phyloP scores from a whole-genome alignment of 768 basidiomycete species.

The Podaxis sp. region DNA sequence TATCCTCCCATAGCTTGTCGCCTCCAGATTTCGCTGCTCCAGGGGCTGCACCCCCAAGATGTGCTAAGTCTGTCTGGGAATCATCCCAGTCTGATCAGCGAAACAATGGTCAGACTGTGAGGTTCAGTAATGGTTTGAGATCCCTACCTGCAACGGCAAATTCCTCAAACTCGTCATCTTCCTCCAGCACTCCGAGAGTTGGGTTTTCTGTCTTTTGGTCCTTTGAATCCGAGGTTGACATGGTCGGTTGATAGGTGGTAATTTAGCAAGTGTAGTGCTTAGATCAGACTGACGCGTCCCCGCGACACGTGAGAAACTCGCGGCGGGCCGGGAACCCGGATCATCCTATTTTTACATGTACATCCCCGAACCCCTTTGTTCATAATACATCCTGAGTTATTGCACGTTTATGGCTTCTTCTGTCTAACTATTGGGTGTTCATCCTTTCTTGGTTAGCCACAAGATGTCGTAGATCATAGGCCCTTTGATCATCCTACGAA shows the following conservation, averaged over 20 bases:
- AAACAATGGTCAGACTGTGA: not conserved
- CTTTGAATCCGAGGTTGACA: conserved; percentile 50
- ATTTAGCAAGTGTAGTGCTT: not conserved
- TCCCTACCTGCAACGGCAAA: conserved; percentile 79
- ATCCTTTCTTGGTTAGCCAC: no score
- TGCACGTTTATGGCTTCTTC: no score
- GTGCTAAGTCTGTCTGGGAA: conserved; percentile 77
- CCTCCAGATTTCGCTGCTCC: conserved; percentile 78
- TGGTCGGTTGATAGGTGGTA: not conserved
- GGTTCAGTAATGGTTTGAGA: not conserved
- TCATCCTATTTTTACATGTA: not conserved
- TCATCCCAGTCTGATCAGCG: conserved; percentile 78
- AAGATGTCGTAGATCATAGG: no score
- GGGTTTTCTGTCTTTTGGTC: conserved; percentile 39
- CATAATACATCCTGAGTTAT: no score
- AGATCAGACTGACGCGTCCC: not conserved
- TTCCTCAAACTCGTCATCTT: conserved; percentile 97
- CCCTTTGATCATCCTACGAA: no score
- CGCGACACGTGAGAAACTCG: not conserved
- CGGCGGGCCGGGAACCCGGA: not conserved
- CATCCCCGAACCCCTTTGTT: no score
- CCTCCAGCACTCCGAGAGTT: conserved; percentile 86
- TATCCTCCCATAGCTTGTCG: conserved; percentile 98
- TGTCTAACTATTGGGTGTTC: no score
- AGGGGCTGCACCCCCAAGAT: conserved; percentile 69